Evolutionary conservation across 2,329 filamentous ascomycete species (phyloP).

Genomic region (Pezicula radicicola): DNA sequence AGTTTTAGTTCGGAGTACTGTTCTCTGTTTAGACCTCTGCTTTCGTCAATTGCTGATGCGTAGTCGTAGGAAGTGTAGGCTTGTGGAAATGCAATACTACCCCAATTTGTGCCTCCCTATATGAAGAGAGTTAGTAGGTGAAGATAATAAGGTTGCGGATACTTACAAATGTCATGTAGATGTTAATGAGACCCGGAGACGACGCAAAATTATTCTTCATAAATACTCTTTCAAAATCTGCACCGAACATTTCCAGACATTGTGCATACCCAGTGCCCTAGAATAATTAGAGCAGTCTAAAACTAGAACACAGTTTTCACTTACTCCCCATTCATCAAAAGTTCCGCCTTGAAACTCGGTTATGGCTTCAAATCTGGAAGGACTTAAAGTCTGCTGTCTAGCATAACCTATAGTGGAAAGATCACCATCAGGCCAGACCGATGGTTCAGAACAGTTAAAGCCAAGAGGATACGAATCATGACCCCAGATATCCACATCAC

Average conservation of each 20-base stretch:
- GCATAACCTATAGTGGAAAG: slow-evolving; percentile 46
- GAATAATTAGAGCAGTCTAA: not conserved
- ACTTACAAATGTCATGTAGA: slow-evolving; percentile 62
- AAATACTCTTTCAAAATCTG: slow-evolving; percentile 70
- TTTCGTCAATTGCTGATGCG: slow-evolving; percentile 14
- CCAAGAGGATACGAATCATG: slow-evolving; percentile 34
- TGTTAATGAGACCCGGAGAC: slow-evolving; percentile 62
- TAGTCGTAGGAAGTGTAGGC: slow-evolving; percentile 52
- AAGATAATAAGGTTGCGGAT: too few species aligned
- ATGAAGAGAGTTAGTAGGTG: slow-evolving; percentile 17
- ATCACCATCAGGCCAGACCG: slow-evolving; percentile 1
- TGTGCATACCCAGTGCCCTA: slow-evolving; percentile 29
- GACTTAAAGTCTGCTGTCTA: slow-evolving; percentile 54
- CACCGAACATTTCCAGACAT: slow-evolving; percentile 60
- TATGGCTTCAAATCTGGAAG: slow-evolving; percentile 60
- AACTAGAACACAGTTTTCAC: too few species aligned
- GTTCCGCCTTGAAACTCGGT: slow-evolving; percentile 47
- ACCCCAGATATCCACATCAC: slow-evolving; percentile 20
- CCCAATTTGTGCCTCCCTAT: slow-evolving; percentile 79
- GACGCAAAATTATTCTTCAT: slow-evolving; percentile 70
- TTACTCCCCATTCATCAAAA: slow-evolving; percentile 17
- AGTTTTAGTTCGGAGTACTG: slow-evolving; percentile 18
- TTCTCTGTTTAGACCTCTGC: slow-evolving; percentile 11
- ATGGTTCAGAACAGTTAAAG: slow-evolving; percentile 4
- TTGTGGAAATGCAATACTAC: slow-evolving; percentile 66